Conservation (phyloP, 2,329 filamentous ascomycete species). For the Emericellopsis cladophorae region DNA sequence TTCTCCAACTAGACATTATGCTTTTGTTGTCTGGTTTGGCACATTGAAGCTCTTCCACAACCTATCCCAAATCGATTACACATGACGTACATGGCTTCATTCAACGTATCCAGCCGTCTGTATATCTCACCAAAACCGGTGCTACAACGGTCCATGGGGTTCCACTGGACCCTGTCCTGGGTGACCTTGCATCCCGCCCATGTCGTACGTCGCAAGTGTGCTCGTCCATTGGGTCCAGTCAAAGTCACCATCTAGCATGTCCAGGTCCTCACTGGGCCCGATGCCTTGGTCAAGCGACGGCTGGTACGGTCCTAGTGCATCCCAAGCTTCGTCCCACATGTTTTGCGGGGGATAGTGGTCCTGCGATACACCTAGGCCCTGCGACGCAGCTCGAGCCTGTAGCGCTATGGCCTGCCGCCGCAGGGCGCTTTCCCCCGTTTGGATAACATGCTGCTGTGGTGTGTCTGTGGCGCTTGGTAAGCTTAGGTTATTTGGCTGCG, state of each 20-base stretch:
- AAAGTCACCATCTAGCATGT: slow-evolving; percentile 28
- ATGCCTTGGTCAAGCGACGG: not conserved
- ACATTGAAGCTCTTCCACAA: no score
- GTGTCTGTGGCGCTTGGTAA: slow-evolving; percentile 5
- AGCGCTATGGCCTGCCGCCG: slow-evolving; percentile 8
- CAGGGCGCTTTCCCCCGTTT: slow-evolving; percentile 6
- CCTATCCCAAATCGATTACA: no score
- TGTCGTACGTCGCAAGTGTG: slow-evolving; percentile 7
- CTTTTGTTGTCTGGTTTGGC: no score
- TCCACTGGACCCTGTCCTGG: no score
- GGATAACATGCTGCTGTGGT: not conserved
- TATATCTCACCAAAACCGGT: not conserved
- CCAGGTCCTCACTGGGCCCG: slow-evolving; percentile 11
- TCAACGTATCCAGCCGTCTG: not conserved
- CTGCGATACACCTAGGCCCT: slow-evolving; percentile 5
- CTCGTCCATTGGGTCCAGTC: slow-evolving; percentile 37
- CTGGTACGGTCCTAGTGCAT: slow-evolving; percentile 10
- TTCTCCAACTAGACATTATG: no score
- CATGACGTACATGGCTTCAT: no score
- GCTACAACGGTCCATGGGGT: not conserved
- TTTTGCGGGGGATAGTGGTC: slow-evolving; percentile 25
- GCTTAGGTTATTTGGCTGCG: no score
- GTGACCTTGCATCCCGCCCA: not conserved
- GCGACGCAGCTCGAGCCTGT: slow-evolving; percentile 5
- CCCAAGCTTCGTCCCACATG: slow-evolving; percentile 23